These are phyloP conservation scores for Ceratocystis eucalypticola DNA, from an alignment of 2,329 filamentous ascomycete species.

Conservation along the genomic window DNA sequence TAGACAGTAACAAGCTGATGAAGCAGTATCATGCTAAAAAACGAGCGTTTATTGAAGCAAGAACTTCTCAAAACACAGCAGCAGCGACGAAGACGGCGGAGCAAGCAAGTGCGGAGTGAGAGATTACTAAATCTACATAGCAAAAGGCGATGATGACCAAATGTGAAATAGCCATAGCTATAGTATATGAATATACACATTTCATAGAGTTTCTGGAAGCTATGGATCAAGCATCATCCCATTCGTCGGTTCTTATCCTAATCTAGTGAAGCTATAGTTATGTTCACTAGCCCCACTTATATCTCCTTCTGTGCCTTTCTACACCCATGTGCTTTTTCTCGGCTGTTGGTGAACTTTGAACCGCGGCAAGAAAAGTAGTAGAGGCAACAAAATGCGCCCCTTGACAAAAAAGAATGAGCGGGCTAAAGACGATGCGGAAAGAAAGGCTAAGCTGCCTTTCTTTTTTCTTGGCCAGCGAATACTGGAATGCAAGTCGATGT, in stretches of 20 bases:
- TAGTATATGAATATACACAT: background rate
- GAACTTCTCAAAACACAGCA: conserved; percentile 7
- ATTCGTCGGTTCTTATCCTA: too few relatives aligned
- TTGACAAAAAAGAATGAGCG: background rate
- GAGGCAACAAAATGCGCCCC: background rate
- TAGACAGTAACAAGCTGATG: conserved; percentile 54
- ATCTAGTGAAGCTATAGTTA: too few relatives aligned
- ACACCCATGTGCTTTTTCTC: conserved; percentile 3
- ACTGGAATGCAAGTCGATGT: background rate
- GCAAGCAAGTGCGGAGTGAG: conserved; percentile 2
- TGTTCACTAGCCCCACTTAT: background rate
- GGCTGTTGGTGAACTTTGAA: conserved; percentile 8
- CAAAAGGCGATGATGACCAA: background rate
- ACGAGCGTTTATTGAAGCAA: conserved; percentile 29
- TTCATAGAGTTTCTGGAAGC: background rate
- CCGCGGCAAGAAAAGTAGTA: conserved; percentile 3
- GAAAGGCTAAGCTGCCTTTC: background rate
- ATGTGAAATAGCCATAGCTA: background rate
- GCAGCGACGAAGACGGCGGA: conserved; percentile 2
- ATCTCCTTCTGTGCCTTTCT: background rate
- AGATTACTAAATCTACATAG: background rate
- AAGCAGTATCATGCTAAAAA: conserved; percentile 37
- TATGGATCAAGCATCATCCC: too few relatives aligned
- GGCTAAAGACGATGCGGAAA: background rate
- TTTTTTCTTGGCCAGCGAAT: background rate